Evolutionary conservation across 2,329 filamentous ascomycete species (phyloP), one percentile per base, ranked within the genome.

Genomic region (Botrytis cinerea): DNA sequence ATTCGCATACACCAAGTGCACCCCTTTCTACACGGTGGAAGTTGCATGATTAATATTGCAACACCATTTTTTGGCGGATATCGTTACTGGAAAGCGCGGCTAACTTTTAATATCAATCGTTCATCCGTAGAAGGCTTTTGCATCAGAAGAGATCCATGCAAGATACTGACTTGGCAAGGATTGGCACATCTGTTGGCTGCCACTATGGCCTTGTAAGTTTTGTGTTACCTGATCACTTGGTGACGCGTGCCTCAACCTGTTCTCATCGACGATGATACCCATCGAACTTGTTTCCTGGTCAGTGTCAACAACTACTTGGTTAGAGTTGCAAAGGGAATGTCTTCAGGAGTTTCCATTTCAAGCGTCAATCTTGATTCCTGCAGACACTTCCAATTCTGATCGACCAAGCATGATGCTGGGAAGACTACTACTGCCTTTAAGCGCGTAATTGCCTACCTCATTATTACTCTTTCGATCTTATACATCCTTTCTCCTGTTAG

Each of bases 1-100:
- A 10, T 57, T 57, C 35, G 48, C 66, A 69, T 69, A 57, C 6
- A 43, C n/a, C 38, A 57, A 57, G 66, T 38, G 48, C 48, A 20
- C 35, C 66, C 66, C 66, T 57, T 68, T 69, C 48, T 69, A 43
- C 35, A 32, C 51, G 38, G 48, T 57, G 35, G 35, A 69, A n/a
- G 48, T n/a, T 69, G 48, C 66, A 57, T 57, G 60, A 62, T 28
- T 25, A 54, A 20, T 18, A 20, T 28, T 48, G 66, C n/a, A 51
- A 22, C 22, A 12, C 20, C 25, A 57, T 16, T 32, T 6, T 66
- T 43, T 7, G 38, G 48, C 10, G 35, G 66, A 35, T 43, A n/a
- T 43, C 5, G 28, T 45, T 43, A n/a, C 18, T 57, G 66, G 48
- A 45, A 69, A 69, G 20, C 48, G 66, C 66, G 66, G 66, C 38